phyloP scores from a whole-genome alignment of 2,329 filamentous ascomycete species.

The Xylariomycetidae sp. region DNA sequence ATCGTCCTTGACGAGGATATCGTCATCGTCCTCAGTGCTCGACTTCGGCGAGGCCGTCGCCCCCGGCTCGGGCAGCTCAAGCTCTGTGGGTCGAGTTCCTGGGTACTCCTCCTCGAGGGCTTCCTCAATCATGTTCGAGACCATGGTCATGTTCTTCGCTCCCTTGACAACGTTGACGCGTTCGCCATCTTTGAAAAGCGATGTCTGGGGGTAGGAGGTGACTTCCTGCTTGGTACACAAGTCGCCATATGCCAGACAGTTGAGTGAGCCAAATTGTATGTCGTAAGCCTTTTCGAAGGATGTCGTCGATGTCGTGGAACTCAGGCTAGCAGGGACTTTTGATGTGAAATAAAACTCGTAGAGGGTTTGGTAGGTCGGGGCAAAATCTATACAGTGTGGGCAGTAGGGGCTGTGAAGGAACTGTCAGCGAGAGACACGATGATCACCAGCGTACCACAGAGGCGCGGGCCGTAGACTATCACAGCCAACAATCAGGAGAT shows the following conservation, averaged over 20 bases:
- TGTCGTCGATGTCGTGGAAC: conserved; percentile 39
- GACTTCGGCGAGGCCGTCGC: conserved; percentile 41
- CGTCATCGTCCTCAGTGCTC: conserved; percentile 9
- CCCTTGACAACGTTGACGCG: conserved; percentile 58
- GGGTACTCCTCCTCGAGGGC: conserved; percentile 73
- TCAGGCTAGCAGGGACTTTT: conserved; percentile 55
- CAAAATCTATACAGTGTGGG: conserved; percentile 71
- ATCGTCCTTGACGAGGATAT: conserved; percentile 13
- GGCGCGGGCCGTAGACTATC: background rate
- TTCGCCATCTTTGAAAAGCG: conserved; percentile 74
- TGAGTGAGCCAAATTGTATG: conserved; percentile 79
- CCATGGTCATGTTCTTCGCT: conserved; percentile 55
- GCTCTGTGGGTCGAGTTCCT: conserved; percentile 64
- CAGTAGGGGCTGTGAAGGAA: conserved; percentile 47
- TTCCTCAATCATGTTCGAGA: conserved; percentile 70
- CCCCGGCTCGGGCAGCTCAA: conserved; percentile 66
- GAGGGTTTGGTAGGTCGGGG: conserved; percentile 81
- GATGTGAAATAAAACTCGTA: conserved; percentile 96
- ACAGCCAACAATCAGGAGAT: background rate
- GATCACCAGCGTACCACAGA: background rate
- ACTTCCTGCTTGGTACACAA: conserved; percentile 66
- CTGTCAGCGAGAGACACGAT: conserved; percentile 3
- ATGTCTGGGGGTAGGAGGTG: conserved; percentile 66
- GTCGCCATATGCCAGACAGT: conserved; percentile 80
- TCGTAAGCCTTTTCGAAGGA: conserved; percentile 76